Base-by-base conservation (phyloP, 768 basidiomycete genomes). In the Podaxis mareebaensis region DNA sequence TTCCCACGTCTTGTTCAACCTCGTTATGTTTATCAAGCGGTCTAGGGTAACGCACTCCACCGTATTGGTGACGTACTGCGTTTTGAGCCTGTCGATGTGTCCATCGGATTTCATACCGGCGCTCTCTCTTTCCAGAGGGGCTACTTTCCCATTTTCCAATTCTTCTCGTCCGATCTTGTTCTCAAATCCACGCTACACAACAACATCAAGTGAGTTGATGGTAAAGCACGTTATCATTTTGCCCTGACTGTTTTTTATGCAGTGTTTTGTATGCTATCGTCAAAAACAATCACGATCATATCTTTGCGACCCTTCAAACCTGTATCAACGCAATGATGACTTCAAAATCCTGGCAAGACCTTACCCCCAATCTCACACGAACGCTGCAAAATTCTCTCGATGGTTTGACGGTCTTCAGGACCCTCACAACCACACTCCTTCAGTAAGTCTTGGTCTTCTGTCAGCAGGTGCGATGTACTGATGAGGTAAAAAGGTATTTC, bases 111-210 rank as follows among this genome's bases (percentile, higher is more conserved):
- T n/a, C 68, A 62, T 53, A 64, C 66, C 0, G 66, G 72, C 0
- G 65, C 69, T 0, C 75, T 89, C 7, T 88, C 88, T 1, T 90
- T 90, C 62, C 86, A 89, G 64, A 73, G 80, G 28, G 86, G 83
- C 0, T 79, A 81, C 64, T 66, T 89, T 5, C 83, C 83, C 0
- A 65, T 89, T 24, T 51, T 42, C 7, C 48, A 89, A 86, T 87
- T 86, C 69, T 71, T 85, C 44, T 79, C 87, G 0, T 87, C 87
- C 8, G 82, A 85, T 20, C 81, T 82, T 53, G 80, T 89, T 6
- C 68, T 87, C 42, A 85, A 85, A 70, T 86, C 83, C 64, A 87
- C 83, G 1, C 65, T 86, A 26, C 75, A 71, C 17, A 79, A 81
- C 46, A 72, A 77, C 39, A 79, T 82, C 44, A 88, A 88, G 86